phyloP scores from a whole-genome alignment of 2,329 filamentous ascomycete genomes.

The Macrophomina tecta region DNA sequence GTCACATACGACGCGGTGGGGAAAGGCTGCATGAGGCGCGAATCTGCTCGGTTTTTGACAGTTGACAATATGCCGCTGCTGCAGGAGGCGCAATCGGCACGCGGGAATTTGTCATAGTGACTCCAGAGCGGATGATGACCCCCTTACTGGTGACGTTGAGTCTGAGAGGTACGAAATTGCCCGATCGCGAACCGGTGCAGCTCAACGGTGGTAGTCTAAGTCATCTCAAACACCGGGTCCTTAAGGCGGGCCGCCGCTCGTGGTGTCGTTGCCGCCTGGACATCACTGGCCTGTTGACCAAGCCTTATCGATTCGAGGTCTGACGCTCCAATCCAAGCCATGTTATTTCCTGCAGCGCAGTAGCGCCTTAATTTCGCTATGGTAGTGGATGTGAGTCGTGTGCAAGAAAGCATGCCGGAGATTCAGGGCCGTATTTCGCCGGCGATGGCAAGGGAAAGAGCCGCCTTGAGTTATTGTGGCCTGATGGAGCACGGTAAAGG shows the following conservation, averaged over 20 bases:
- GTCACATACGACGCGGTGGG: conserved; percentile 16
- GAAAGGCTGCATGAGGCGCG: conserved; percentile 20
- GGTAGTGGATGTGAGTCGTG: neutral
- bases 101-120: conserved; percentile 4
- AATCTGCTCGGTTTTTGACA: conserved; percentile 11
- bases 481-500: neutral
- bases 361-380: neutral
- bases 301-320: neutral
- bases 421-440: neutral
- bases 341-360: neutral
- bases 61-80: conserved; percentile 4
- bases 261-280: neutral
- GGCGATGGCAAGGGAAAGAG: neutral
- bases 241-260: conserved; percentile 9
- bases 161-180: neutral
- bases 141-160: neutral
- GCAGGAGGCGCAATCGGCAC: neutral
- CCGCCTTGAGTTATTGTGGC: conserved; percentile 12
- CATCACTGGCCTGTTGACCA: neutral
- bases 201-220: conserved; percentile 10
- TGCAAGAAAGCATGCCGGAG: neutral
- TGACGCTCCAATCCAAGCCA: conserved; percentile 4
- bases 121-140: neutral
- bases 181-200: conserved; percentile 9
- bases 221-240: conserved; percentile 4